phyloP scores from a whole-genome alignment of 148 eudicot species.

The Bassia scoparia region DNA sequence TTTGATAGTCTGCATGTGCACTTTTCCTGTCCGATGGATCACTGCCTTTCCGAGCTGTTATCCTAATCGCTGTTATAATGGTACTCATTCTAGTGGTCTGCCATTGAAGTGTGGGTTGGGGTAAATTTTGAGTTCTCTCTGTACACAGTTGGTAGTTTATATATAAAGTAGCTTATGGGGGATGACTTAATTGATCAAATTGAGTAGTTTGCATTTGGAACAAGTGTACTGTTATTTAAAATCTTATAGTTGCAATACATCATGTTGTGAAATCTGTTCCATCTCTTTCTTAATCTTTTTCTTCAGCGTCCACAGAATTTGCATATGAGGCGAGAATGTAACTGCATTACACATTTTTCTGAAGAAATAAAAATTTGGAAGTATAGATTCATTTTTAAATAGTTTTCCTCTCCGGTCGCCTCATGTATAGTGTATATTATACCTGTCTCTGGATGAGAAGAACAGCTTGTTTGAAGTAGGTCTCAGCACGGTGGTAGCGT shows the following conservation, averaged over 20 bases:
- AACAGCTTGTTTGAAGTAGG: slow-evolving; percentile 5
- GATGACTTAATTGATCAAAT: slow-evolving; percentile 21
- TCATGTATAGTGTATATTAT: neutral
- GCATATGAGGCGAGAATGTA: slow-evolving; percentile 3
- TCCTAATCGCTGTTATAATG: slow-evolving; percentile 4
- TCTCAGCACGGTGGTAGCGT: neutral
- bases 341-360: slow-evolving; percentile 3
- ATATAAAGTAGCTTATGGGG: slow-evolving; percentile 23
- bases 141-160: slow-evolving; percentile 23
- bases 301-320: slow-evolving; percentile 16
- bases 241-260: slow-evolving; percentile 8
- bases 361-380: neutral
- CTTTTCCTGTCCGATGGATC: slow-evolving; percentile 22
- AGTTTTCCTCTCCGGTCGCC: too few relatives aligned
- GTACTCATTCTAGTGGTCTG: slow-evolving; percentile 12
- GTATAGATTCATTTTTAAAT: neutral
- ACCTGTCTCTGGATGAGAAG: slow-evolving; percentile 8
- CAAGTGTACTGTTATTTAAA: slow-evolving; percentile 11
- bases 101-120: slow-evolving; percentile 31
- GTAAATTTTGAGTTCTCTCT: slow-evolving; percentile 24
- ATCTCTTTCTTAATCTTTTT: neutral
- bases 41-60: slow-evolving; percentile 19
- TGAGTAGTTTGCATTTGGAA: slow-evolving; percentile 15
- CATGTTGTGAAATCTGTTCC: neutral
- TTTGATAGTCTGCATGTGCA: slow-evolving; percentile 21